Evolutionary conservation across 192 early-diverging fungal genomes (phyloP).

Genomic region (Thoreauomyces humboldtii): DNA sequence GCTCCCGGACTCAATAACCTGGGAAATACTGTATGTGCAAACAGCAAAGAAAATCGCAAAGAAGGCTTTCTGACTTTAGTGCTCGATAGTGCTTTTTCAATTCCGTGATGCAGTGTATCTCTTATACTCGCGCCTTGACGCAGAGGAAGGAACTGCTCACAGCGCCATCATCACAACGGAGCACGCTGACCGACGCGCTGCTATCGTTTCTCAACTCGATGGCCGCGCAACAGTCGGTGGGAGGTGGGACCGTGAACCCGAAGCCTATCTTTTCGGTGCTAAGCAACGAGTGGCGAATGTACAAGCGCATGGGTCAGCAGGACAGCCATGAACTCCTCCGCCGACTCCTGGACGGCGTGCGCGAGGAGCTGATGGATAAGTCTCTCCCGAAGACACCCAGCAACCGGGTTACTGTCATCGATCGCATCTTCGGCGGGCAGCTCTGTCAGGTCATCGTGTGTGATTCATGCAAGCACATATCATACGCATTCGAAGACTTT

Average conservation of each 20-base stretch:
- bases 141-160: not conserved
- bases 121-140: slow-evolving; percentile 30
- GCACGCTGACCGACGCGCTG: slow-evolving; percentile 7
- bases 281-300: slow-evolving; percentile 57
- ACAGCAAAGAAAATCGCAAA: not conserved
- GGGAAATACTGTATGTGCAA: slow-evolving; percentile 56
- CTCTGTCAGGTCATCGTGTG: slow-evolving; percentile 68
- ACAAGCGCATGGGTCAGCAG: slow-evolving; percentile 60
- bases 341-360: slow-evolving; percentile 58
- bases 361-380: slow-evolving; percentile 48
- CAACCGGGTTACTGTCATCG: slow-evolving; percentile 39
- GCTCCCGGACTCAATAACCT: slow-evolving; percentile 65
- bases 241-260: slow-evolving; percentile 44
- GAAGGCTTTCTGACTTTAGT: not conserved
- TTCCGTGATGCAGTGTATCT: slow-evolving; percentile 53
- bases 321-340: slow-evolving; percentile 74
- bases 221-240: not conserved
- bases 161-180: not conserved
- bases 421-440: slow-evolving; percentile 65
- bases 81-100: slow-evolving; percentile 68
- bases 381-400: not conserved
- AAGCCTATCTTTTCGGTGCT: slow-evolving; percentile 54
- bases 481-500: slow-evolving; percentile 62
- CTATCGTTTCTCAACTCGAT: not conserved
- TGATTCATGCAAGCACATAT: slow-evolving; percentile 54